Evolutionary conservation across 768 basidiomycete species (phyloP), one percentile per base, ranked within the genome.

Genomic region (Mycena pura): DNA sequence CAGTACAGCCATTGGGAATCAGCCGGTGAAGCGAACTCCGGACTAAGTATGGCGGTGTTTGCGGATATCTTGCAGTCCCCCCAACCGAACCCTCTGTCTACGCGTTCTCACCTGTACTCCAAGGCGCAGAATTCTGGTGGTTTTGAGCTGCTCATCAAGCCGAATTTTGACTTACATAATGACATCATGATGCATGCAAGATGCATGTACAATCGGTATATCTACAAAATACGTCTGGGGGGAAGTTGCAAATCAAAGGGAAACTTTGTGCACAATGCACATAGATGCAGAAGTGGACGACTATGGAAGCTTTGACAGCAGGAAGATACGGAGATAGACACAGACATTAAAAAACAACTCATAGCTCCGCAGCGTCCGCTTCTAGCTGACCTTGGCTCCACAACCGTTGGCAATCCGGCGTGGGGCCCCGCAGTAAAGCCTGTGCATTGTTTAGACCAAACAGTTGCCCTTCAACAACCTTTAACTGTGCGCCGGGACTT

Each of bases 21-120:
- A 32, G 29, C 19, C 5, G 31, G 47, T 48, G 29, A 31, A 47
- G 45, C 45, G 45, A 47, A 15, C 10, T n/a, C 45, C n/a, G 45
- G 45, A 48, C 34, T 17, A 32, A 34, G 47, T 34, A 48, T 48
- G 31, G 47, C 47, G 47, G 47, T 29, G 45, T 47, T 47, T 47
- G 45, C 17, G 45, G 45, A 31, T 47, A 31, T 4, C 45, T 19
- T 45, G 25, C 44, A 45, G 25, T 15, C 25, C 44, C 44, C 25
- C 44, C 44, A 14, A 24, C 25, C 11, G 45, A 19, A 3, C 27
- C n/a, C 29, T 29, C 31, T 29, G 6, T 31, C 22, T 29, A 15
- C 45, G 11, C 19, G 28, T 45, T 28, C 24, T 47, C 14, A 8
- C 28, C 31, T 47, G 28, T 8, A 14, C 17, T 47, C 45, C n/a